phyloP scores from a whole-genome alignment of 139 green algal species.

The Volvox reticuliferus region DNA sequence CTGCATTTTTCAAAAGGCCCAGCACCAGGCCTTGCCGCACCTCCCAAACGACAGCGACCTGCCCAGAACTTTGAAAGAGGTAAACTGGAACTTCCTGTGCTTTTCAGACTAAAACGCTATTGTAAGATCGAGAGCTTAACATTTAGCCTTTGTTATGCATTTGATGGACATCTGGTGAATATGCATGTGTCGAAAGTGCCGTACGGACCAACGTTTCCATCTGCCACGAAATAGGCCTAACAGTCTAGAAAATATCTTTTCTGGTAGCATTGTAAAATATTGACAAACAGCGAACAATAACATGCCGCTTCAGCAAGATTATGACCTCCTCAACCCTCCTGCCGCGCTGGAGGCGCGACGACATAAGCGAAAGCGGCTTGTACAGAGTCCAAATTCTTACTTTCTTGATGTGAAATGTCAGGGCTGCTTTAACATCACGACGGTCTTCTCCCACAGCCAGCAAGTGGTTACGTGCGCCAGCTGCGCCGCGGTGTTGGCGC shows the following conservation, averaged over 20 bases:
- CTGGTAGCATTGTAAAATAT: too few species aligned
- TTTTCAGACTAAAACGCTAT: too few species aligned
- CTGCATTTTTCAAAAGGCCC: conserved; percentile 45
- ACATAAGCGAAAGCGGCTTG: conserved; percentile 97
- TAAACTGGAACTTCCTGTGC: too few species aligned
- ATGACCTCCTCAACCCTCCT: conserved; percentile 98
- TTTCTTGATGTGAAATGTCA: conserved; percentile 68
- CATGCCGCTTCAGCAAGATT: conserved; percentile 69
- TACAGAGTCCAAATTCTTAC: conserved; percentile 61
- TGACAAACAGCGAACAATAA: background rate
- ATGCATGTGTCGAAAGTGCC: too few species aligned
- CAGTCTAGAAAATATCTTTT: too few species aligned
- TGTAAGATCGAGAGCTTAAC: too few species aligned
- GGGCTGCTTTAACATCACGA: conserved; percentile 75
- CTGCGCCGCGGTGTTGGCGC: conserved; percentile 96
- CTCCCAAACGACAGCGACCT: background rate
- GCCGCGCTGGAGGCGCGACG: conserved; percentile 91
- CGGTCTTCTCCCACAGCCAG: conserved; percentile 97
- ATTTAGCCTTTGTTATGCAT: too few species aligned
- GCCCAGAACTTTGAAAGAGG: too few species aligned
- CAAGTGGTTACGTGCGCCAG: conserved; percentile 95
- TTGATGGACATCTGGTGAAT: too few species aligned
- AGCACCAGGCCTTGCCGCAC: background rate
- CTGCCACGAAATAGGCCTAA: too few species aligned
- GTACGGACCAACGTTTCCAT: too few species aligned